Base-by-base conservation (phyloP, 805 yeast species). In the Blastobotrys americana region DNA sequence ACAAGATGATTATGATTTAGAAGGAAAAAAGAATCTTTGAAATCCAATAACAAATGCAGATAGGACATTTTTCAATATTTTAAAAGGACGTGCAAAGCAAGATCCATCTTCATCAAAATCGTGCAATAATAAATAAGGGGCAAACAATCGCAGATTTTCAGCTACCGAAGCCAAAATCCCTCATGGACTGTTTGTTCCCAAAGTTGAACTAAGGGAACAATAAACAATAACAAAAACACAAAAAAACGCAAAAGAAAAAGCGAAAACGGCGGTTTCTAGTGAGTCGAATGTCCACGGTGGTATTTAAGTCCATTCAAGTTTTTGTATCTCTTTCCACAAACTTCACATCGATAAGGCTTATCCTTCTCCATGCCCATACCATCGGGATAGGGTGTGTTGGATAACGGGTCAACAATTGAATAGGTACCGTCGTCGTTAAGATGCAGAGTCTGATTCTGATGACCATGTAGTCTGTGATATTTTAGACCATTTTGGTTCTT, bases 251-350 rank as follows among this genome's bases (percentile, higher is more conserved):
- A n/a, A n/a, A n/a, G n/a, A n/a, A n/a, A n/a, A n/a, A n/a, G n/a
- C n/a, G n/a, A n/a, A n/a, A n/a, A n/a, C n/a, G n/a, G n/a, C n/a
- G n/a, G n/a, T 13, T 8, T 25, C 33, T 64, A 89, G 70, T 90
- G 97, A 36, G 97, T 90, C n/a, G 97, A 81, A 67, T 93, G 98
- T 18, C 96, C 97, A 57, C 97, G 78, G 66, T 93, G 98, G 65
- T 93, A 93, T 67, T 93, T 93, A 65, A 93, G 73, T 21, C 98
- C 98, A 64, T 93, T 93, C 58, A 93, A 71, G 60, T 93, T 93
- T 73, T 93, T 93, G 70, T 93, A 93, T 46, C 98, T 72, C 67
- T 90, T 93, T 47, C 97, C 97, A 68, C 98, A 93, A 36, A 90
- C 96, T 68, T 93, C 97, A 67, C 98, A 93, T 60, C 97, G 76